phyloP scores from a whole-genome alignment of 371 early-diverging fungal species.

The Massospora cicadina region DNA sequence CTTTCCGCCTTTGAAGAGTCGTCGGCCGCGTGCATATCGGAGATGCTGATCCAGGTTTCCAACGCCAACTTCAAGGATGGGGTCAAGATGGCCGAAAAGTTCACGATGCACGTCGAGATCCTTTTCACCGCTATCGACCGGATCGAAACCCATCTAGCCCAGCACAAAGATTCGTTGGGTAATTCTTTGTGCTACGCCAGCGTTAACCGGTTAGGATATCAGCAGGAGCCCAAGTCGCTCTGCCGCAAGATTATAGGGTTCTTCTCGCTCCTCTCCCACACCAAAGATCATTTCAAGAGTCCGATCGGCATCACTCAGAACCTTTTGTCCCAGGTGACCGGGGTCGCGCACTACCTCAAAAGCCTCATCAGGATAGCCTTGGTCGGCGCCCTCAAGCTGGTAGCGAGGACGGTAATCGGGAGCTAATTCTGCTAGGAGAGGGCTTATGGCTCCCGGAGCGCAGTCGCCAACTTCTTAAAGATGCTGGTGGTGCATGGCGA shows the following conservation, averaged over 20 bases:
- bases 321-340: constrained; percentile 73
- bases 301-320: constrained; percentile 71
- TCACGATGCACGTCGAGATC: constrained; percentile 83
- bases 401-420: constrained; percentile 17
- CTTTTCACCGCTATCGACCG: constrained; percentile 80
- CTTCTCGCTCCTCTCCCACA: constrained; percentile 73
- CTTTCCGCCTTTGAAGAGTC: constrained; percentile 92
- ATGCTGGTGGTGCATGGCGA: constrained; percentile 34
- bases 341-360: constrained; percentile 83
- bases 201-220: constrained; percentile 23
- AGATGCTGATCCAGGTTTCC: constrained; percentile 85
- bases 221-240: constrained; percentile 77
- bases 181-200: neutral
- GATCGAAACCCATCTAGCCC: constrained; percentile 40
- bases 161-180: constrained; percentile 13
- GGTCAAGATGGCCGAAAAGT: constrained; percentile 71
- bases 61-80: constrained; percentile 66
- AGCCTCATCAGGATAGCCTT: constrained; percentile 75
- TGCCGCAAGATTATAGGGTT: constrained; percentile 82
- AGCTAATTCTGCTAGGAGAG: constrained; percentile 18
- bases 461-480: constrained; percentile 30
- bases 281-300: constrained; percentile 41
- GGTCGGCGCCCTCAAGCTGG: constrained; percentile 69
- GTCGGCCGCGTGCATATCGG: constrained; percentile 89
- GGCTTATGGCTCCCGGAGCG: constrained; percentile 19